Evolutionary conservation across 73 alveolate genomes (phyloP).

Genomic region (Tetrahymena thermophila): DNA sequence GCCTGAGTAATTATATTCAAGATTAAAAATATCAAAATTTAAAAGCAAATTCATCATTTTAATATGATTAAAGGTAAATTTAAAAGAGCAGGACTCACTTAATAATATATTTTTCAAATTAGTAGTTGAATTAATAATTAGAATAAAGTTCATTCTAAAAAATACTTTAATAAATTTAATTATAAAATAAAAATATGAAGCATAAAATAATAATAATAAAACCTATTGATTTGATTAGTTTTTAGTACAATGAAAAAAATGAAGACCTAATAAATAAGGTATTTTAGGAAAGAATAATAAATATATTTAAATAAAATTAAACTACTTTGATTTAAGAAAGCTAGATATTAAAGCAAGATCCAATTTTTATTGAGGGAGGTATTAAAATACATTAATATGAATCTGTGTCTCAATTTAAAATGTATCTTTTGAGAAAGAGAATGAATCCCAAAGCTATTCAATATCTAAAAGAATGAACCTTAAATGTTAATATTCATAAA

Average conservation of each 20-base stretch:
- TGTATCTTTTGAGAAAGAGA: not conserved
- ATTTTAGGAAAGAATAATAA: not conserved
- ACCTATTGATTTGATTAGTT: not conserved
- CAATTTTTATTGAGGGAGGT: not conserved
- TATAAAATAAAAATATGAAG: no score
- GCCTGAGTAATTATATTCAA: not conserved
- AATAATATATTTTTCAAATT: not conserved
- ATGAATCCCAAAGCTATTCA: not conserved
- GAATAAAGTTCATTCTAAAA: no score
- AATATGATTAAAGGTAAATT: no score
- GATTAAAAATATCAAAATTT: no score
- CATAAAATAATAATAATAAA: no score
- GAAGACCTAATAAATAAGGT: not conserved
- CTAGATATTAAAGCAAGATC: no score
- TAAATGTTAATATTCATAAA: not conserved
- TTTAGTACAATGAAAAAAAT: not conserved
- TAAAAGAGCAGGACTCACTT: not conserved
- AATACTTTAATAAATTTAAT: no score
- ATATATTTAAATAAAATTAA: no score
- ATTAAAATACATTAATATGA: not conserved
- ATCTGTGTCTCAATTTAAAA: not conserved
- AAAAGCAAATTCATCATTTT: no score
- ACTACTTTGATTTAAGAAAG: not conserved
- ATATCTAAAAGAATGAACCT: not conserved
- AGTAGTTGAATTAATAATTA: no score